Evolutionary conservation across 768 basidiomycete genomes (phyloP).

Genomic region (Phlebiopsis flavidoalba): DNA sequence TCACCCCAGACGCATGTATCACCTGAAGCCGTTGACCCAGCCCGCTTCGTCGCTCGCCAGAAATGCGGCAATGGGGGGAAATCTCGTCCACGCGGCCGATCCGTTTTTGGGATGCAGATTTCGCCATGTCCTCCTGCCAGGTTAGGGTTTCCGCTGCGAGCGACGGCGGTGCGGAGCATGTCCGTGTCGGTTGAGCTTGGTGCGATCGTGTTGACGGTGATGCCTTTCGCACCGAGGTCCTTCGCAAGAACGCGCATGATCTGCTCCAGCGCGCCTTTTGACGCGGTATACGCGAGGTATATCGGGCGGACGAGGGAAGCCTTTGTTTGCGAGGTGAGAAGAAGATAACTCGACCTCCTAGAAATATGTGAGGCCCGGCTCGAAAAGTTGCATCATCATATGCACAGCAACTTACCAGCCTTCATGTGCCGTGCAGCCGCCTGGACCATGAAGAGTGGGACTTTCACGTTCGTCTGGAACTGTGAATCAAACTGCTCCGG

Average conservation of each 20-base stretch:
- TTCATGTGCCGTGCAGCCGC: slow-evolving; percentile 35
- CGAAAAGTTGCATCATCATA: neutral
- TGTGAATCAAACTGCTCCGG: slow-evolving; percentile 36
- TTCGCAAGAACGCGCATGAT: slow-evolving; percentile 49
- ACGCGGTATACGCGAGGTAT: slow-evolving; percentile 42
- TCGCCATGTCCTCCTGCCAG: slow-evolving; percentile 35
- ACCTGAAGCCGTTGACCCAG: slow-evolving; percentile 47
- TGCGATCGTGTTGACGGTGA: slow-evolving; percentile 52
- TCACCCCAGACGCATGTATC: neutral
- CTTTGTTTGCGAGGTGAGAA: slow-evolving; percentile 42
- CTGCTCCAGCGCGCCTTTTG: slow-evolving; percentile 53
- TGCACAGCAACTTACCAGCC: slow-evolving; percentile 27
- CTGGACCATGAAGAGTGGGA: slow-evolving; percentile 46
- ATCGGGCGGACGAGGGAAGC: slow-evolving; percentile 38
- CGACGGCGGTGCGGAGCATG: slow-evolving; percentile 38
- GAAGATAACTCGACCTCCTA: slow-evolving; percentile 49
- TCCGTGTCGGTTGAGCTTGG: slow-evolving; percentile 45
- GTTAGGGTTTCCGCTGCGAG: neutral
- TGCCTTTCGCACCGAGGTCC: slow-evolving; percentile 40
- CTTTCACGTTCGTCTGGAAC: slow-evolving; percentile 48
- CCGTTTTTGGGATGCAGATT: slow-evolving; percentile 36
- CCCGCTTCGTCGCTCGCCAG: slow-evolving; percentile 45
- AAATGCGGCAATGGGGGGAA: slow-evolving; percentile 42
- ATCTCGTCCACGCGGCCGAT: slow-evolving; percentile 44
- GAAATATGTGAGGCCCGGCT: neutral